Evolutionary conservation across 2,329 filamentous ascomycete genomes (phyloP).

Genomic region (Aspergillus sp.): DNA sequence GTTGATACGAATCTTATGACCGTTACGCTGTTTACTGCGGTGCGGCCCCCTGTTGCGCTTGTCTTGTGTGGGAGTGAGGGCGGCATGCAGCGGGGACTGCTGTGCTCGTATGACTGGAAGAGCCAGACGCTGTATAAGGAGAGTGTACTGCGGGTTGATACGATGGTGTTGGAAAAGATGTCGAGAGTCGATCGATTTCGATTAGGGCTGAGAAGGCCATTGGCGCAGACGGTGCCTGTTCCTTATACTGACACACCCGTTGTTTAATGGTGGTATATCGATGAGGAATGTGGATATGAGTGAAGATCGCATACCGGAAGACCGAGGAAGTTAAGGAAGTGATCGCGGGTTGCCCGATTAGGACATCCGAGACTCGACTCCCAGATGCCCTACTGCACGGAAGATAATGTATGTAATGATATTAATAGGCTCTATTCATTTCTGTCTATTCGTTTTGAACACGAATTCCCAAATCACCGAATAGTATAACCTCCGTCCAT

Average conservation of each 20-base stretch:
- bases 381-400: too few relatives aligned
- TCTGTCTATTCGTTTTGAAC: background rate
- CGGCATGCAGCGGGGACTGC: constrained; percentile 47
- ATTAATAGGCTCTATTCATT: too few relatives aligned
- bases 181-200: constrained; percentile 26
- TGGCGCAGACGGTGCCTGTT: background rate
- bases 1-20: constrained; percentile 48
- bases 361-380: too few relatives aligned
- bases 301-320: too few relatives aligned
- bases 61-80: constrained; percentile 47
- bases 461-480: constrained; percentile 15
- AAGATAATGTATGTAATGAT: too few relatives aligned
- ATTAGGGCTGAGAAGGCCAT: constrained; percentile 27
- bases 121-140: constrained; percentile 44
- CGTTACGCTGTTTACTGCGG: constrained; percentile 41
- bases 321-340: too few relatives aligned
- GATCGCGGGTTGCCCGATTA: too few relatives aligned
- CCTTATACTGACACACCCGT: background rate
- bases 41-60: constrained; percentile 42
- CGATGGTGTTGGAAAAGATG: constrained; percentile 39
- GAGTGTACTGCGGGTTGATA: constrained; percentile 46
- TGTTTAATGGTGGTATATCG: too few relatives aligned
- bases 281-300: too few relatives aligned
- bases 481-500: constrained; percentile 44
- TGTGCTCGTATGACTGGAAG: constrained; percentile 49